A percentile compares a stretch with the other conserved stretches of the same genome.
phyloP scores from a whole-genome alignment of 257 asterid genomes.

The Verbascum thapsus region DNA sequence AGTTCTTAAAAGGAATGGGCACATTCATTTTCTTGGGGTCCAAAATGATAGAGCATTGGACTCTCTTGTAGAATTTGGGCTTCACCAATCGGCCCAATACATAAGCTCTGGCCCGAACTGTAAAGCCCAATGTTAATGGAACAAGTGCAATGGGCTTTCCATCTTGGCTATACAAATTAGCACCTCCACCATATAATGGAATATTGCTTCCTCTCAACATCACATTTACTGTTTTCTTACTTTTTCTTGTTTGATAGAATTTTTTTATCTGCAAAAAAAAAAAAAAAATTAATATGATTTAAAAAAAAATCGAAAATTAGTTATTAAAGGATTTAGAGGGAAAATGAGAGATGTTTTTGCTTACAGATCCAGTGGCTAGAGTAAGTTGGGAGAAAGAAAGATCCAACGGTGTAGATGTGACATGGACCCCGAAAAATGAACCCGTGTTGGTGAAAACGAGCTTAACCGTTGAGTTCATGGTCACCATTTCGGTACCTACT shows the following conservation, averaged over 20 bases:
- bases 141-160: constrained; percentile 67
- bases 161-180: constrained; percentile 49
- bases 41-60: constrained; percentile 57
- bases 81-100: constrained; percentile 81
- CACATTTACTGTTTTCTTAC: constrained; percentile 57
- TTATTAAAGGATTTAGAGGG: too few species aligned
- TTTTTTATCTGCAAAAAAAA: constrained; percentile 50
- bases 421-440: constrained; percentile 87
- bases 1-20: constrained; percentile 49
- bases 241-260: constrained; percentile 77
- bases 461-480: constrained; percentile 72
- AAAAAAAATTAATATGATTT: background rate
- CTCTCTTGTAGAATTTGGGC: constrained; percentile 62
- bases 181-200: constrained; percentile 88
- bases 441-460: constrained; percentile 64
- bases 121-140: constrained; percentile 54
- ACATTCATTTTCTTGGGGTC: constrained; percentile 72
- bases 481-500: constrained; percentile 77
- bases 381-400: constrained; percentile 64
- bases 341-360: constrained; percentile 13
- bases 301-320: background rate
- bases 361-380: constrained; percentile 70
- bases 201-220: constrained; percentile 48
- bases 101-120: constrained; percentile 71
- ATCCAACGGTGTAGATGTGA: constrained; percentile 67